A percentile compares a stretch with the other conserved stretches of the same genome.
phyloP scores from a whole-genome alignment of 805 yeast genomes.

The Zygotorulaspora sp. region DNA sequence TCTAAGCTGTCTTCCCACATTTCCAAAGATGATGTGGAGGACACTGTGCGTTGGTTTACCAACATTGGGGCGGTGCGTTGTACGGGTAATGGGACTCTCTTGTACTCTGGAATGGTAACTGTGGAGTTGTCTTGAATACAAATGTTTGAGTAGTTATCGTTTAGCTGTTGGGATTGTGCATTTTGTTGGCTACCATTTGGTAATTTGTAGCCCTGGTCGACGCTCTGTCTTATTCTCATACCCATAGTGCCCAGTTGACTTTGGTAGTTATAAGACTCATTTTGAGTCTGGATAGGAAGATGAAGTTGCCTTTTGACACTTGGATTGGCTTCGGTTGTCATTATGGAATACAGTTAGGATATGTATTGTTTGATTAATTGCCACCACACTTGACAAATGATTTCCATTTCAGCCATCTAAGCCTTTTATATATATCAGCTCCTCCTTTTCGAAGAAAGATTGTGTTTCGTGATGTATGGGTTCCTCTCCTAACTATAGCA shows the following conservation, averaged over 20 bases:
- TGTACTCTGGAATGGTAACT: conserved; percentile 29
- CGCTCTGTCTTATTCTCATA: conserved; percentile 66
- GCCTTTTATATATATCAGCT: no score
- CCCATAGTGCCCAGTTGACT: conserved; percentile 52
- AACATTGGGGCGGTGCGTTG: conserved; percentile 34
- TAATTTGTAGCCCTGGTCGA: conserved; percentile 52
- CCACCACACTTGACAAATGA: no score
- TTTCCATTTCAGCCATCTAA: no score
- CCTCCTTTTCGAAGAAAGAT: no score
- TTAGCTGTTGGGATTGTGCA: conserved; percentile 6
- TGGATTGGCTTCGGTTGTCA: conserved; percentile 1
- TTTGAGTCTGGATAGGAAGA: conserved; percentile 23
- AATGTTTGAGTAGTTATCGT: conserved; percentile 15
- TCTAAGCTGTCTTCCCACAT: conserved; percentile 40
- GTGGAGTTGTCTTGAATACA: conserved; percentile 25
- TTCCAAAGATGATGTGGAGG: conserved; percentile 37
- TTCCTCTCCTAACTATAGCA: no score
- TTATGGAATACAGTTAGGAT: no score
- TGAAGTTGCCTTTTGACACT: conserved; percentile 36
- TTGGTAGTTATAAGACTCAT: conserved; percentile 29
- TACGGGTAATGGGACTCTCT: conserved; percentile 37
- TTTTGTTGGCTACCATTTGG: conserved; percentile 6
- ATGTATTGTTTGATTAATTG: no score
- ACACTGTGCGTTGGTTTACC: conserved; percentile 32
- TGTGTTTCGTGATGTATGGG: no score